Base-by-base conservation (phyloP, 2,329 filamentous ascomycete genomes). In the Pleomassaria siparia region DNA sequence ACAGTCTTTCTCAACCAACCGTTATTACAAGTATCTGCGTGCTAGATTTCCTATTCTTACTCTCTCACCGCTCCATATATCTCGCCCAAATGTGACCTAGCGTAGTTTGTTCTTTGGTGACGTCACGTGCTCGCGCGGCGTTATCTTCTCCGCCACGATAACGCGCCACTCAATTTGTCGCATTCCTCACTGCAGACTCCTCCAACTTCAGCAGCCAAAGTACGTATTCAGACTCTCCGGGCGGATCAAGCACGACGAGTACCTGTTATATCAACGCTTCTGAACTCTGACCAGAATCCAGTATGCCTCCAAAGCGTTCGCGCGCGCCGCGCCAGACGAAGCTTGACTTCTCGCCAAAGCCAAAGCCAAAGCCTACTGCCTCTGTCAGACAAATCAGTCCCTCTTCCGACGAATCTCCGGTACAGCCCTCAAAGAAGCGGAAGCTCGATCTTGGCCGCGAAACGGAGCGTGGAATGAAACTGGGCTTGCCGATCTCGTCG, bases 291-390 rank as follows among this genome's bases (percentile, higher is more conserved):
- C 29, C 35, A 37, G 32, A 20, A 11, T 4, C 3, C 4, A 37
- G 24, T 4, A 68, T 66, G 63, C 51, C 57, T 35, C 54, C 56
- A 11, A 67, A 60, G 47, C 57, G 61, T 24, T 22, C 50, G 37
- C 50, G 55, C 16, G 60, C 56, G 37, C 64, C 62, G 50, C 67
- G 68, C 30, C 75, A 78, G 51, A 68, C 69, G 7, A 72, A 72
- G 21, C 60, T 78, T 16, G 66, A 62, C 40, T 77, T 77, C 59
- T 74, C 71, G 1, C 70, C 73, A 4, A 49, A 74, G 4, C 61
- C 71, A 7, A 70, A 73, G 11, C 71, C 71, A 0, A 73, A 73
- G 4, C 69, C 72, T 13, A 66, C 65, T 69, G 22, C 55, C 67
- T 28, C 44, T 56, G 21, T 65, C 69, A 45, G 64, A 69, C 57